Conservation (phyloP, 352 stramenopile genomes). For the Chrysophaeum taylorii region DNA sequence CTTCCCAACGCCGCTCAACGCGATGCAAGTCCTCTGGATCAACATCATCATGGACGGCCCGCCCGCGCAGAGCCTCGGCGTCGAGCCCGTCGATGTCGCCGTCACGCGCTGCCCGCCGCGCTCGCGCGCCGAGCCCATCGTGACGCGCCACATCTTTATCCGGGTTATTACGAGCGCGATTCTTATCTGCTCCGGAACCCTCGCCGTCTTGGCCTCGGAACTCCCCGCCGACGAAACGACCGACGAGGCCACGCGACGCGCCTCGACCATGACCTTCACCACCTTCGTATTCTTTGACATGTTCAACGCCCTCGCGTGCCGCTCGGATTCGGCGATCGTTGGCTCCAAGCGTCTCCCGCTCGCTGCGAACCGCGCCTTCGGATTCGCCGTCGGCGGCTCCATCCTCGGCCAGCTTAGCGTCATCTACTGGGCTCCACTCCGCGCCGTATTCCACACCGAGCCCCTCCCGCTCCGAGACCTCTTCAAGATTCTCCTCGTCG, state of each 20-base stretch:
- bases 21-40: slow-evolving; percentile 92
- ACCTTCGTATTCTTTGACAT: slow-evolving; percentile 97
- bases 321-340: slow-evolving; percentile 72
- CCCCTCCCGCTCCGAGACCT: slow-evolving; percentile 77
- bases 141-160: slow-evolving; percentile 87
- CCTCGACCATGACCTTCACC: slow-evolving; percentile 97
- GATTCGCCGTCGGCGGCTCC: slow-evolving; percentile 76
- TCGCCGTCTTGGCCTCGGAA: slow-evolving; percentile 48
- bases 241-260: slow-evolving; percentile 73
- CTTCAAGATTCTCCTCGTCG: slow-evolving; percentile 75
- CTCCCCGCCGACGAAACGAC: slow-evolving; percentile 50
- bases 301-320: slow-evolving; percentile 91
- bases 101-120: slow-evolving; percentile 91
- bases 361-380: slow-evolving; percentile 82
- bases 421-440: slow-evolving; percentile 88
- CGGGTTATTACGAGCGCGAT: slow-evolving; percentile 64
- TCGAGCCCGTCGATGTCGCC: slow-evolving; percentile 87
- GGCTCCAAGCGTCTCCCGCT: slow-evolving; percentile 76
- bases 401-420: slow-evolving; percentile 85
- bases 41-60: slow-evolving; percentile 97
- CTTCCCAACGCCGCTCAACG: slow-evolving; percentile 88
- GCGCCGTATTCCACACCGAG: slow-evolving; percentile 91
- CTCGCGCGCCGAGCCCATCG: slow-evolving; percentile 84
- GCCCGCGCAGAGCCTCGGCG: slow-evolving; percentile 85
- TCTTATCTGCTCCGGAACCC: slow-evolving; percentile 55